phyloP scores from a whole-genome alignment of 2,329 filamentous ascomycete species.

The Fusarium domesticum region DNA sequence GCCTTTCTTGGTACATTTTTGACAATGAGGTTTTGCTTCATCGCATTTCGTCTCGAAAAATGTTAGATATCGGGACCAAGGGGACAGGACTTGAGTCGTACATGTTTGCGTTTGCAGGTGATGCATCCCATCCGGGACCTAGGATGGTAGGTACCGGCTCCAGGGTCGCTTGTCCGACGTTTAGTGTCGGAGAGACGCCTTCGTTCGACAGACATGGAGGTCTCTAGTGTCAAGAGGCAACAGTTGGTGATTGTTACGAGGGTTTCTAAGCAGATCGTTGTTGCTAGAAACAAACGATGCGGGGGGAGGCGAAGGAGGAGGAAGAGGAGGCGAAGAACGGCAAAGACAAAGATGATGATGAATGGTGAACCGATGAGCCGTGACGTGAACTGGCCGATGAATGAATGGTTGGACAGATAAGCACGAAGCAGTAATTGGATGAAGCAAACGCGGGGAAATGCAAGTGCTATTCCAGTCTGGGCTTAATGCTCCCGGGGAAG shows the following conservation, averaged over 20 bases:
- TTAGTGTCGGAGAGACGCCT: not conserved
- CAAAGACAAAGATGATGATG: not conserved
- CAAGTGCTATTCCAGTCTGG: not conserved
- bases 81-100: not conserved
- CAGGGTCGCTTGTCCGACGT: not conserved
- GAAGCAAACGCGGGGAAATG: not conserved
- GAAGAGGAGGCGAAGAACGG: not conserved
- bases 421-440: not conserved
- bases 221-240: not conserved
- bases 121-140: not conserved
- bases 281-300: no score
- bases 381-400: not conserved
- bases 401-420: not conserved
- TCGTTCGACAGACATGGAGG: not conserved
- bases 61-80: not conserved
- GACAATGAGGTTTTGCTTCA: conserved; percentile 30
- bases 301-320: not conserved
- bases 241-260: not conserved
- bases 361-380: not conserved
- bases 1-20: conserved; percentile 28
- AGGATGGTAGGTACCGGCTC: not conserved
- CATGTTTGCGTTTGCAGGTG: not conserved
- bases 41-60: conserved; percentile 30
- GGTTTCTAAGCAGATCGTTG: no score
- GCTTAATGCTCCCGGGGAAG: not conserved